Base-by-base conservation (phyloP, 108 stramenopile species). In the Nitzschia inconspicua region DNA sequence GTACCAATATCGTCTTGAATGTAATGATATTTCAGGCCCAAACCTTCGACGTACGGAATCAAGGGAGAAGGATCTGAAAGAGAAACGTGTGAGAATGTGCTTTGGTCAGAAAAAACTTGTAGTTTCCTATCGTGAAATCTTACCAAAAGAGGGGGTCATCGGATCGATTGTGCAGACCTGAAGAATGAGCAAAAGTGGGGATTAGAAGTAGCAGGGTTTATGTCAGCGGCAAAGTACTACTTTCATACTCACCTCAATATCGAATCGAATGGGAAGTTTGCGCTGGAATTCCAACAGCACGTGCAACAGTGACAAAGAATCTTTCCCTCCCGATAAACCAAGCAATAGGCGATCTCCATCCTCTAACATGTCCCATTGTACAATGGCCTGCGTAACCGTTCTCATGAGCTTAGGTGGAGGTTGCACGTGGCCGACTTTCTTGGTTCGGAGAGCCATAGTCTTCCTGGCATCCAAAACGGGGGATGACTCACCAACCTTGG, bases 321-420 rank as follows among this genome's bases (percentile, higher is more conserved):
- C 99, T 76, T 99, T 99, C 13, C 99, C 99, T 34, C 99, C 99
- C 16, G 93, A 95, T 5, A 99, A 64, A 0, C 97, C 99, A 4
- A 98, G 78, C 27, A 97, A 71, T 18, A 99, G 77, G 7, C 91
- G 73, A 68, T 98, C 97, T 2, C 97, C 97, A 11, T 95, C 91
- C 57, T 96, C 71, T 13, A 98, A 75, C 72, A 73, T 73, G 36
- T 85, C 75, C 88, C 88, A 96, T 41, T 95, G 87, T 34, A 91
- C 72, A 66, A 95, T 82, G 5, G 95, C 96, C 59, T 91, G 84
- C 9, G 86, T 95, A 27, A 89, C 78, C 43, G 79, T 61, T 19
- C 88, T 65, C 92, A 88, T 90, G 63, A 90, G 44, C 65, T 94
- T 94, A 8, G 86, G 62, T n/a, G 91, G 91, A 24, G 91, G 91